These are phyloP conservation scores for Ophioceras dolichostomum DNA, from an alignment of 2,329 filamentous ascomycete species.

Conservation along the genomic window DNA sequence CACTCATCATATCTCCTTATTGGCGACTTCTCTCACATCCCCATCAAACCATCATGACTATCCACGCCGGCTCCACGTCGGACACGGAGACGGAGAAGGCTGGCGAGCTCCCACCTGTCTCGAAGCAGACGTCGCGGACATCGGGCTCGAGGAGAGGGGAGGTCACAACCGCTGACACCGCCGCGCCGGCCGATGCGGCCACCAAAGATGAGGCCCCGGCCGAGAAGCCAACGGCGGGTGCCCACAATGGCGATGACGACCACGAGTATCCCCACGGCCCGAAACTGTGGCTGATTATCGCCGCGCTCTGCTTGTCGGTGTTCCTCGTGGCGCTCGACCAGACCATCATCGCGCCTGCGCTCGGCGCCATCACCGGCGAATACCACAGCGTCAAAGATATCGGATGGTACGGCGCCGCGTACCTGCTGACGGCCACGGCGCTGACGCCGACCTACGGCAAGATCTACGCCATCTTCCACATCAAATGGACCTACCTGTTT, in stretches of 20 bases:
- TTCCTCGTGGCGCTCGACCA: slow-evolving; percentile 26
- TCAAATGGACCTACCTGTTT: slow-evolving; percentile 26
- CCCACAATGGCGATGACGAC: background rate
- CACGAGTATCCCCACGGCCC: slow-evolving; percentile 24
- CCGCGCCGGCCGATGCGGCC: background rate
- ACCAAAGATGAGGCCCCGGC: background rate
- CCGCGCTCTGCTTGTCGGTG: slow-evolving; percentile 29
- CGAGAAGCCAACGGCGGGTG: background rate
- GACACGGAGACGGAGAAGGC: background rate
- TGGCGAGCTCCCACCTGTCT: no score
- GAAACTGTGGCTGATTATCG: slow-evolving; percentile 27
- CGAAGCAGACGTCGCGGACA: no score
- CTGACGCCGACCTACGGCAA: slow-evolving; percentile 31
- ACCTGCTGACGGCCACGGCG: slow-evolving; percentile 30
- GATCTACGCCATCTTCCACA: slow-evolving; percentile 31
- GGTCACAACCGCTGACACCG: background rate
- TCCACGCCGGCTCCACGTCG: background rate
- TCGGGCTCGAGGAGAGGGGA: background rate
- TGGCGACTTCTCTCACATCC: no score
- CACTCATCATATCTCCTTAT: no score
- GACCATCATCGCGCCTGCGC: slow-evolving; percentile 5
- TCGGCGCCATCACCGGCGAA: slow-evolving; percentile 27
- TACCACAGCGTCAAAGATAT: slow-evolving; percentile 13
- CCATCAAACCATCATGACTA: no score
- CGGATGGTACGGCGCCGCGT: slow-evolving; percentile 33